Evolutionary conservation across 2,329 filamentous ascomycete species (phyloP), one percentile per base, ranked within the genome.

Genomic region (Verticillium klebahnii): DNA sequence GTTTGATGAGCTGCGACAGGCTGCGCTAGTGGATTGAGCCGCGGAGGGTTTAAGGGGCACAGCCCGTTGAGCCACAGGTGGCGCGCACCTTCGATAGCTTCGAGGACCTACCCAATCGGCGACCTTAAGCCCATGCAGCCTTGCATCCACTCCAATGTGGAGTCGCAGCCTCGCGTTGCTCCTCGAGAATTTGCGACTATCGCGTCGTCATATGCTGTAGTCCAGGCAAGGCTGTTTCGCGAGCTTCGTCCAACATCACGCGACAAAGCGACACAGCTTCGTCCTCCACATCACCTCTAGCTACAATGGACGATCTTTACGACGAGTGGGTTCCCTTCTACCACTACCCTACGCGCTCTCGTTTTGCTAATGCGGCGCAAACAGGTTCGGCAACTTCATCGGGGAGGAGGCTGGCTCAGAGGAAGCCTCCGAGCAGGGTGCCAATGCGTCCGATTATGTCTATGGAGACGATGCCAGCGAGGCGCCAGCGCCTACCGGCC

Each of bases 361-460:
- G 4, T 12, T 52, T 23, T 8, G 45, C 45, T 52, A 52, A 52
- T n/a, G 57, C 11, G n/a, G 56, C 45, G 58, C 23, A 54, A 39
- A 12, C 25, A 96, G 92, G 82, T 98, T 98, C 80, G 94, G 94
- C 72, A 98, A 98, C 81, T 98, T 95, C 78, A 97, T 98, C 74
- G 95, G 95, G 73, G 95, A 97, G 77, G 92, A 92, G 71, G 89
- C 80, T 68, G 85, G 88, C 74, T 95, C 92, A 62, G 93, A 97
- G 72, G 89, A 91, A 72, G 94, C 93, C 71, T 94, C 92, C 69
- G 87, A 92, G 73, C 86, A 86, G 71, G 87, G 89, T 74, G 86
- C 88, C 69, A 89, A 90, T 75, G 87, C 87, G 63, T 86, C 85
- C 72, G 89, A 91, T 70, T 93, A 94, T 71, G 87, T 89, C 70